Evolutionary conservation across 768 basidiomycete species (phyloP).

Genomic region (Agrocybe pediades): DNA sequence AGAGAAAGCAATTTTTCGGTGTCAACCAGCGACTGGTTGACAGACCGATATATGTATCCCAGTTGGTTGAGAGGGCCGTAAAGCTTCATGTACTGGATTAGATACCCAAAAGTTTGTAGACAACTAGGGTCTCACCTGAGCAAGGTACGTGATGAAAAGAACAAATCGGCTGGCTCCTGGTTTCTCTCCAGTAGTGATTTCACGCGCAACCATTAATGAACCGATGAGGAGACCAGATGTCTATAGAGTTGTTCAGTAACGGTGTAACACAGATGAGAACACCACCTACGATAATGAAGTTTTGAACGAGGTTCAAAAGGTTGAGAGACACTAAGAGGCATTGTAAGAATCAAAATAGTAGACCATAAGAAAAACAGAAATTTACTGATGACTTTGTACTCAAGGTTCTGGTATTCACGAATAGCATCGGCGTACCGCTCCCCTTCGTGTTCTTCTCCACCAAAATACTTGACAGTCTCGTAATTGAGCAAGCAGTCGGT

Average conservation of each 20-base stretch:
- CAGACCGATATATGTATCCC: constrained; percentile 75
- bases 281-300: constrained; percentile 71
- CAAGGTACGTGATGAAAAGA: constrained; percentile 80
- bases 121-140: constrained; percentile 50
- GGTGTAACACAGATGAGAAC: not conserved
- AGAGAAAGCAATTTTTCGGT: constrained; percentile 83
- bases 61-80: constrained; percentile 78
- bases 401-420: constrained; percentile 69
- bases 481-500: constrained; percentile 82
- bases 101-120: not conserved
- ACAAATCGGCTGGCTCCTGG: constrained; percentile 65
- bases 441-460: constrained; percentile 81
- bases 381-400: constrained; percentile 75
- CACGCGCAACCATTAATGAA: constrained; percentile 73
- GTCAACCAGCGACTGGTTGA: constrained; percentile 77
- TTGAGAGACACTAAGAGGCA: constrained; percentile 60
- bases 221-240: constrained; percentile 82
- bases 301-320: constrained; percentile 76
- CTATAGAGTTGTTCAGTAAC: constrained; percentile 30
- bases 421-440: constrained; percentile 73
- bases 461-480: constrained; percentile 88
- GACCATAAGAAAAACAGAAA: not conserved
- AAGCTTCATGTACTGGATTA: constrained; percentile 39
- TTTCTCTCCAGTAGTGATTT: constrained; percentile 54
- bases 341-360: constrained; percentile 7